A percentile compares a stretch with the other conserved stretches of the same genome.
Conservation (phyloP, 179 eudicot species). For the Heliamphora pulchella region DNA sequence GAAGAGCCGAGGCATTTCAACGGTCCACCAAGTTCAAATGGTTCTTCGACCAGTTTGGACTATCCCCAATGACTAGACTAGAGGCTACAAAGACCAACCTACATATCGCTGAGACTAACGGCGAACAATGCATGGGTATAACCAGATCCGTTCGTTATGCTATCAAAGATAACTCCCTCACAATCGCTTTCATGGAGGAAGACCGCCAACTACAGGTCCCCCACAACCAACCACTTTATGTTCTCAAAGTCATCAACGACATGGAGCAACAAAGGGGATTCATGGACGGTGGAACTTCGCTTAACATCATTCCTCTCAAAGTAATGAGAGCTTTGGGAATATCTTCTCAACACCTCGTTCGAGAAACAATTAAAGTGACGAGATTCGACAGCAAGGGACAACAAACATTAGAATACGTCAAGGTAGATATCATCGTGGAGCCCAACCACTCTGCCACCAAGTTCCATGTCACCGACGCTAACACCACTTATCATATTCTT, state of each 20-base stretch:
- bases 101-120: not conserved
- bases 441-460: not conserved
- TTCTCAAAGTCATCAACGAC: not conserved
- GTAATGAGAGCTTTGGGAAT: not conserved
- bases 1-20: no score
- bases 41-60: not conserved
- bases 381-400: not conserved
- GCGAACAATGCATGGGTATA: not conserved
- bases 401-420: not conserved
- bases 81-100: not conserved
- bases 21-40: not conserved
- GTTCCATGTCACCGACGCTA: not conserved
- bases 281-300: not conserved
- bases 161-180: not conserved
- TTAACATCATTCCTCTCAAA: not conserved
- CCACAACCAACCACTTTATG: not conserved
- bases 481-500: not conserved
- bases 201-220: not conserved
- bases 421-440: not conserved
- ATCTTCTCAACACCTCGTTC: not conserved
- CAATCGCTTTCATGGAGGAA: not conserved
- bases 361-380: not conserved
- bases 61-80: not conserved
- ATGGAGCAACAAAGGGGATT: not conserved
- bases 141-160: not conserved